These are phyloP conservation scores for Rhododendron mucronatum DNA, from an alignment of 148 eudicot genomes.

Conservation along the genomic window DNA sequence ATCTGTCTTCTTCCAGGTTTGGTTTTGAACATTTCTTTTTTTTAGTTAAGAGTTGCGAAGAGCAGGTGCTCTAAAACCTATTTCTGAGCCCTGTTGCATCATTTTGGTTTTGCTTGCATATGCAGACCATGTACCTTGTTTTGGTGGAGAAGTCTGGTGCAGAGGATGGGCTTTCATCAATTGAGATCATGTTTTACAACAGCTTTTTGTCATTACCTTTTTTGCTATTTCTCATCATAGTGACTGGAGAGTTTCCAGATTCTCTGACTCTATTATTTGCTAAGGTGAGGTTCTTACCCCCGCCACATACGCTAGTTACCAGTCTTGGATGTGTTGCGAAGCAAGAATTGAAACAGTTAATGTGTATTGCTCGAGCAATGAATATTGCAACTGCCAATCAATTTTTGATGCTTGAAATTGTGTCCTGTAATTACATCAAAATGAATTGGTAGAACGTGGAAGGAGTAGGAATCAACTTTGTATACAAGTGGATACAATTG, in stretches of 20 bases:
- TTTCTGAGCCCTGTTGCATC: not conserved
- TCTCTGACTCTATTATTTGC: conserved; percentile 61
- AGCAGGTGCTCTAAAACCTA: conserved; percentile 1
- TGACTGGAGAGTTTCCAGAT: conserved; percentile 78
- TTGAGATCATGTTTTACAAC: conserved; percentile 96
- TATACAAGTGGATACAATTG: not conserved
- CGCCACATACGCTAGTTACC: not conserved
- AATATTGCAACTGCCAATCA: not conserved
- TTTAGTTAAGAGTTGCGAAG: not conserved
- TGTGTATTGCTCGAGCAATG: not conserved
- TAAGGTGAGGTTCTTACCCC: conserved; percentile 47
- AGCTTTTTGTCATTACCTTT: conserved; percentile 85
- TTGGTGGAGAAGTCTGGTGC: conserved; percentile 96
- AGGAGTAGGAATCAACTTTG: not conserved
- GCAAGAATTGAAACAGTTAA: not conserved
- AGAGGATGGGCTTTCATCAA: conserved; percentile 91
- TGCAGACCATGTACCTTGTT: conserved; percentile 98
- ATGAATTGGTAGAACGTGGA: not conserved
- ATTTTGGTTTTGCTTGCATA: conserved; percentile 4
- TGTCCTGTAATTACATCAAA: not conserved
- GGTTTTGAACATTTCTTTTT: not conserved
- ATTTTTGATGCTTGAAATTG: not conserved
- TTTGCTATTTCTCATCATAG: conserved; percentile 69
- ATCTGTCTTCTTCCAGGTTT: conserved; percentile 92
- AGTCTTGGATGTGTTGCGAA: not conserved